Evolutionary conservation across 306 rosid genomes (phyloP).

Genomic region (Leucaena leucocephala): DNA sequence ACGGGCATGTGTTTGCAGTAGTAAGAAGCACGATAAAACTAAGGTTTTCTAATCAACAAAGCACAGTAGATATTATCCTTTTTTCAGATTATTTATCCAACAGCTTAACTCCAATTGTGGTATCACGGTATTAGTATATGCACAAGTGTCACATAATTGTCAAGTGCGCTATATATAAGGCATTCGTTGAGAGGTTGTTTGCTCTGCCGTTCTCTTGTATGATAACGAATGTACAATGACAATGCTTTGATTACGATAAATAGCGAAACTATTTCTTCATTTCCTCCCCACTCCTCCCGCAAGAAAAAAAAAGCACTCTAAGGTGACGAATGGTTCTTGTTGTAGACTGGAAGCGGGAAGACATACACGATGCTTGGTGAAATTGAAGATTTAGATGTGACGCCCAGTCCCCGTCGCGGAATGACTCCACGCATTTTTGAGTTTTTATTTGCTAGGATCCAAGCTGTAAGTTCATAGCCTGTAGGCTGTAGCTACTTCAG

Average conservation of each 20-base stretch:
- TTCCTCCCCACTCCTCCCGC: background rate
- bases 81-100: background rate
- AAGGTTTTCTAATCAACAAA: conserved; percentile 3
- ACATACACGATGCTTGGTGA: conserved; percentile 98
- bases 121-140: background rate
- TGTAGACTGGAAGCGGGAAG: conserved; percentile 99
- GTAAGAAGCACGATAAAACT: background rate
- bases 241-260: conserved; percentile 10
- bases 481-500: conserved; percentile 19
- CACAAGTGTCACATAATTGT: conserved; percentile 4
- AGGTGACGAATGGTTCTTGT: conserved; percentile 33
- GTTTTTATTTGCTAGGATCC: conserved; percentile 96
- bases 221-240: conserved; percentile 8
- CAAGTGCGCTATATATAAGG: background rate
- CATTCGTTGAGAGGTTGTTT: conserved; percentile 21
- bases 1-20: background rate
- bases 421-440: conserved; percentile 96
- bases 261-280: background rate
- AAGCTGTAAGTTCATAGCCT: conserved; percentile 65
- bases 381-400: conserved; percentile 82
- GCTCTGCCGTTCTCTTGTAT: conserved; percentile 4
- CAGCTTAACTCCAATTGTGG: background rate
- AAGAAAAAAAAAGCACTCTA: background rate
- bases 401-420: conserved; percentile 90
- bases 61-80: background rate